Evolutionary conservation across 352 stramenopile species (phyloP), one percentile per base, ranked within the genome.

Genomic region (Globisporangium cederbergense): DNA sequence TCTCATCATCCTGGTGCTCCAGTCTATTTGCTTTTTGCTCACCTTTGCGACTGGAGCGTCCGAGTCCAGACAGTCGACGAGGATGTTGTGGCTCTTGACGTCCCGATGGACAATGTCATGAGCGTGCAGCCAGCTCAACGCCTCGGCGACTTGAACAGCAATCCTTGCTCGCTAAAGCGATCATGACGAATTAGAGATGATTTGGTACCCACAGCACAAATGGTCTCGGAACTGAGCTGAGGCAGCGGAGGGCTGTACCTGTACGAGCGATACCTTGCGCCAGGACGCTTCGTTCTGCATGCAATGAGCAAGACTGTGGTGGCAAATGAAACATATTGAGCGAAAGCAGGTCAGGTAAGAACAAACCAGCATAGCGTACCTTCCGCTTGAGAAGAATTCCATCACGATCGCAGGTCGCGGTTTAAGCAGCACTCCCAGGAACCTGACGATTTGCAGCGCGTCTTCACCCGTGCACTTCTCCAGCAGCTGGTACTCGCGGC

Each of bases 11-110:
- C 38, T 45, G 38, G 14, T n/a, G 4, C 4, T 18, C 4, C 14
- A 46, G 40, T 46, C 40, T n/a, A 46, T 5, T n/a, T 46, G 40
- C 13, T 46, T 6, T 46, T n/a, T 13, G 40, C 40, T n/a, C 18
- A 81, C 74, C 65, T 79, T 81, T 43, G 55, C 59, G 13, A 67
- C 60, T 64, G 51, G 51, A 5, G 10, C 18, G 5, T 45, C 40
- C 4, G 36, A 45, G 18, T 62, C 20, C 16, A 58, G 56, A 36
- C 28, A 52, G 54, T 45, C 60, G 40, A 81, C 34, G 25, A 83
- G 63, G 47, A 83, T 76, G 53, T 83, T 83, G 54, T 79, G 68
- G 10, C 60, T 66, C 63, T 83, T 83, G 49, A 83, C 67, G 52
- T 83, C 74, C 5, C 75, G 75, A 60, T 83, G 75, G 13, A 81